phyloP scores from a whole-genome alignment of 345 rosid species.

The Brassica cretica region DNA sequence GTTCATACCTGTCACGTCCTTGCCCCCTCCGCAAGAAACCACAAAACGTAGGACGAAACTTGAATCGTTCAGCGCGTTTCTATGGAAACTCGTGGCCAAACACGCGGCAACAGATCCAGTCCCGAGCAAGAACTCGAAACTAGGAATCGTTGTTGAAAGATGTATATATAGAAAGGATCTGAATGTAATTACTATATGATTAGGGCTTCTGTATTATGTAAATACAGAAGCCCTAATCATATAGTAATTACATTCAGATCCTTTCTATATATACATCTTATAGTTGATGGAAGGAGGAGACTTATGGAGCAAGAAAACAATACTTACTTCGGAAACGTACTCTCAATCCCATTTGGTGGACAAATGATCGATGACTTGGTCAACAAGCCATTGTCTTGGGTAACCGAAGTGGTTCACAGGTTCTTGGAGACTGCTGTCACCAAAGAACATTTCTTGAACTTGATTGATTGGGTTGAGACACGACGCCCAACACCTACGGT shows the following conservation, averaged over 20 bases:
- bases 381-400: conserved; percentile 53
- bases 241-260: no score
- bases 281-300: conserved; percentile 68
- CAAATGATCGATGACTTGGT: conserved; percentile 41
- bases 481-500: conserved; percentile 54
- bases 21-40: conserved; percentile 49
- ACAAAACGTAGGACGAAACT: conserved; percentile 49
- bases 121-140: conserved; percentile 37
- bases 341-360: conserved; percentile 61
- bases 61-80: conserved; percentile 61
- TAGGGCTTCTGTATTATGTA: no score
- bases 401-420: conserved; percentile 55
- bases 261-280: no score
- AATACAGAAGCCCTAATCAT: no score
- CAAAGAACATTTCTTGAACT: conserved; percentile 64
- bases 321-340: conserved; percentile 53
- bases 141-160: conserved; percentile 72
- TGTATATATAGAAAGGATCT: no score
- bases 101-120: conserved; percentile 22
- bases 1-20: conserved; percentile 50
- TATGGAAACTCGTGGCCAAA: conserved; percentile 69
- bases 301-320: conserved; percentile 28
- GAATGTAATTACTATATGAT: no score
- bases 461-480: conserved; percentile 81
- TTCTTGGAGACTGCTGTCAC: conserved; percentile 41